phyloP scores from a whole-genome alignment of 1,284 basidiomycete species.

The Moniliophthora roreri region DNA sequence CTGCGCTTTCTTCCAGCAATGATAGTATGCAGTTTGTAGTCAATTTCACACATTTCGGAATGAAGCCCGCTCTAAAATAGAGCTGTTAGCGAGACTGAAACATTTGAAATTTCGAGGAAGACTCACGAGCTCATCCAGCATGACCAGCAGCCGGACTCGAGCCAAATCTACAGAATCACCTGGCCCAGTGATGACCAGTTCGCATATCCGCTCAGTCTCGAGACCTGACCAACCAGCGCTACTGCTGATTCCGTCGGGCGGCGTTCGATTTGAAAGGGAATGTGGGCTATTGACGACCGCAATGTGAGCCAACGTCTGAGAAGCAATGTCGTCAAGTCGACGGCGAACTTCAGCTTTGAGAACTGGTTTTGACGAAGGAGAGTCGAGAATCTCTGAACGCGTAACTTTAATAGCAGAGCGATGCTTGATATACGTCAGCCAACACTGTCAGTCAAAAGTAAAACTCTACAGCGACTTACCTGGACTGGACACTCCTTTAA shows the following conservation, averaged over 20 bases:
- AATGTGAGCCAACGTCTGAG: constrained; percentile 85
- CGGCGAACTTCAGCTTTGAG: constrained; percentile 87
- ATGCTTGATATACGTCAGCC: constrained; percentile 45
- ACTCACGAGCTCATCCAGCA: constrained; percentile 92
- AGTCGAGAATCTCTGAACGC: constrained; percentile 90
- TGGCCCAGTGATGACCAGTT: constrained; percentile 86
- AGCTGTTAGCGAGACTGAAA: constrained; percentile 12
- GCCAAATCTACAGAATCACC: constrained; percentile 92
- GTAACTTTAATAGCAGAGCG: constrained; percentile 87
- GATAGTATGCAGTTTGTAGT: constrained; percentile 93
- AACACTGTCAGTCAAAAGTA: constrained; percentile 15
- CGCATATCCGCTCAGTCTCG: constrained; percentile 91
- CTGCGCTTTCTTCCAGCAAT: constrained; percentile 89
- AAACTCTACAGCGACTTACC: constrained; percentile 39
- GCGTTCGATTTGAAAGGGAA: constrained; percentile 67
- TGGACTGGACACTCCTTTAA: constrained; percentile 88
- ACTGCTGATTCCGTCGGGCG: constrained; percentile 73
- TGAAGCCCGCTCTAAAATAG: constrained; percentile 77
- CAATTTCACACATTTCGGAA: constrained; percentile 90
- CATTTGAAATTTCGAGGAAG: background rate
- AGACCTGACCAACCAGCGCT: constrained; percentile 83
- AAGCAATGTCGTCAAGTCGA: constrained; percentile 90
- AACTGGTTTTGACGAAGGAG: constrained; percentile 75
- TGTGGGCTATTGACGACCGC: constrained; percentile 83
- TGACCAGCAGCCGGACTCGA: constrained; percentile 86